phyloP scores from a whole-genome alignment of 2,329 filamentous ascomycete genomes.

The Venturia carpophila region DNA sequence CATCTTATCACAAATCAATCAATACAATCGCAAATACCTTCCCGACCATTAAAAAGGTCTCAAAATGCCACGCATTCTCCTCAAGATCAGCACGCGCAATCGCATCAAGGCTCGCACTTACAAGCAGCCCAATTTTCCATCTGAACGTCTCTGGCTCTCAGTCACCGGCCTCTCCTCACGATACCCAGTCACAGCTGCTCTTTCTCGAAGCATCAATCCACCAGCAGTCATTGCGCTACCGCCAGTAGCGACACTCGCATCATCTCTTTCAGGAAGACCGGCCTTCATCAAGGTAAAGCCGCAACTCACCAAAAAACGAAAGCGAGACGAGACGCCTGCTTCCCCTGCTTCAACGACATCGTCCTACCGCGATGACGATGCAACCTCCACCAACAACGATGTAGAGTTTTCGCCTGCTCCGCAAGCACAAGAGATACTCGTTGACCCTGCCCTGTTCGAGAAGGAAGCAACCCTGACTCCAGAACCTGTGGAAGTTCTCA shows the following conservation, averaged over 20 bases:
- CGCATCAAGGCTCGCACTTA: background rate
- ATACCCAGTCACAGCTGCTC: background rate
- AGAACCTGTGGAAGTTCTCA: background rate
- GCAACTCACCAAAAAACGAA: background rate
- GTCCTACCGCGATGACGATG: background rate
- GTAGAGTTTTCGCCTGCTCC: background rate
- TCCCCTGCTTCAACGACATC: background rate
- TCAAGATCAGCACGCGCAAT: conserved; percentile 4
- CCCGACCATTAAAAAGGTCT: background rate
- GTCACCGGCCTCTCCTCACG: background rate
- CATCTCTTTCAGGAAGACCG: background rate
- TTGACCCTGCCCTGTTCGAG: background rate
- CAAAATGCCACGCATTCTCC: conserved; percentile 7
- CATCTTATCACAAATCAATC: background rate
- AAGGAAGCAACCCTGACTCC: background rate
- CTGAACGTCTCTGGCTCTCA: conserved; percentile 7
- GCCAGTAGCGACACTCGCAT: background rate
- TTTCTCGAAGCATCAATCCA: conserved; percentile 9
- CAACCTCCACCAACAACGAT: background rate
- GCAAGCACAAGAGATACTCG: no score
- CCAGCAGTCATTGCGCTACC: background rate
- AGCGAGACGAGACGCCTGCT: background rate
- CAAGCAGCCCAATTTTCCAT: background rate
- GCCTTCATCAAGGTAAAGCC: conserved; percentile 1
- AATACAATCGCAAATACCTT: background rate